phyloP scores from a whole-genome alignment of 2,329 filamentous ascomycete genomes.

The Cercospora brassicicola region DNA sequence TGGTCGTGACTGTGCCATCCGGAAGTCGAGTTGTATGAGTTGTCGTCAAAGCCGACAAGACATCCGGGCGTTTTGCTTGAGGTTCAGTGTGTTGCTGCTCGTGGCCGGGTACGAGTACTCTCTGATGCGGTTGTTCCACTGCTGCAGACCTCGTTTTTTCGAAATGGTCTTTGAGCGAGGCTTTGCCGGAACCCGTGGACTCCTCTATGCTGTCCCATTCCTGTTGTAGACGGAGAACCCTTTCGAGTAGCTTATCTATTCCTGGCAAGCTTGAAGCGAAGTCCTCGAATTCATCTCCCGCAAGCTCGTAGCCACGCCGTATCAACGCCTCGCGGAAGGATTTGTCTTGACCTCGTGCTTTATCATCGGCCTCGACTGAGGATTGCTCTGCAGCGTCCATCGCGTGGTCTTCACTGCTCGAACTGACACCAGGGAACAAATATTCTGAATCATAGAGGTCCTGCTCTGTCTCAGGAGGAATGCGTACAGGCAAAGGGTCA shows the following conservation, averaged over 20 bases:
- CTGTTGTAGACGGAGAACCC: conserved; percentile 13
- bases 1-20: conserved; percentile 60
- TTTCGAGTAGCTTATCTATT: conserved; percentile 14
- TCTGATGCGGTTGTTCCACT: not conserved
- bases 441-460: conserved; percentile 51
- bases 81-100: conserved; percentile 12
- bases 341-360: not conserved
- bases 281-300: not conserved
- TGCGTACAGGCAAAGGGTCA: conserved; percentile 8
- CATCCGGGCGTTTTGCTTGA: conserved; percentile 20
- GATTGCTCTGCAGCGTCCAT: not conserved
- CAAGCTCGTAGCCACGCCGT: not conserved
- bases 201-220: conserved; percentile 18
- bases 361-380: not conserved
- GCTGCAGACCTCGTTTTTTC: not conserved
- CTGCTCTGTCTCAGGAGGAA: conserved; percentile 47
- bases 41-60: conserved; percentile 59
- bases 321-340: not conserved
- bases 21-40: conserved; percentile 57
- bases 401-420: conserved; percentile 1
- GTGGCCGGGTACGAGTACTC: not conserved
- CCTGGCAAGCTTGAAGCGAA: not conserved
- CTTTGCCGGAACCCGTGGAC: not conserved
- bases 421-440: not conserved
- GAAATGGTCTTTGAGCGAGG: not conserved